Base-by-base conservation (phyloP, 73 alveolate genomes). In the Paraurostyla sp. region DNA sequence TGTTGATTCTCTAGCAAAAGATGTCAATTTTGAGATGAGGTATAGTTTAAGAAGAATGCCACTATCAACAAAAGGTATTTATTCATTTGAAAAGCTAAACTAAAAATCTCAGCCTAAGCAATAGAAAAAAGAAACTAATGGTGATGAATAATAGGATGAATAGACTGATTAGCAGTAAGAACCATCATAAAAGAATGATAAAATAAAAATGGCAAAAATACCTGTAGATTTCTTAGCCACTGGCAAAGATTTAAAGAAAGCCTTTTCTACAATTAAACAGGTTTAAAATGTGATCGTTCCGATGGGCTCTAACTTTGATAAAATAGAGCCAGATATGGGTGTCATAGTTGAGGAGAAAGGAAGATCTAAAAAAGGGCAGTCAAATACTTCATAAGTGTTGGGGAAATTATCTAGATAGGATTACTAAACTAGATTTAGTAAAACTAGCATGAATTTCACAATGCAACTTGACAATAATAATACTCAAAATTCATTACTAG, bases 221-320 rank as follows among this genome's bases (percentile, higher is more conserved):
- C 9, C 9, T 9, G n/a, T 27, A 32, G 78, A 60, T 25, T 30
- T 60, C 50, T 33, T 60, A 27, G 50, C 45, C 7, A 38, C 58
- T 18, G 84, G 84, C 9, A 69, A 69, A 69, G 35, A 69, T 29
- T 40, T 69, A n/a, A 69, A 69, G 23, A 4, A 33, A 40, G 84
- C 62, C 15, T 41, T 69, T 38, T 6, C 25, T 7, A n/a, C 23
- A 4, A 16, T 41, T 6, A 69, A 69, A 23, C 18, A 69, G 18
- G 41, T 69, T 3, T 42, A 69, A 69, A 43, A 43, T 41, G 84
- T 69, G 3, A 43, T 69, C 6, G 18, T 41, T 1, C 84, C 84
- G 40, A 69, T 69, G 84, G 84, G 84, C 16, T 69, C 84, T 22
- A 69, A 69, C 62, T 69, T 69, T 69, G 84, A 69, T 25, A 41